Conservation (phyloP, 257 asterid genomes). For the Echites panduratus region DNA sequence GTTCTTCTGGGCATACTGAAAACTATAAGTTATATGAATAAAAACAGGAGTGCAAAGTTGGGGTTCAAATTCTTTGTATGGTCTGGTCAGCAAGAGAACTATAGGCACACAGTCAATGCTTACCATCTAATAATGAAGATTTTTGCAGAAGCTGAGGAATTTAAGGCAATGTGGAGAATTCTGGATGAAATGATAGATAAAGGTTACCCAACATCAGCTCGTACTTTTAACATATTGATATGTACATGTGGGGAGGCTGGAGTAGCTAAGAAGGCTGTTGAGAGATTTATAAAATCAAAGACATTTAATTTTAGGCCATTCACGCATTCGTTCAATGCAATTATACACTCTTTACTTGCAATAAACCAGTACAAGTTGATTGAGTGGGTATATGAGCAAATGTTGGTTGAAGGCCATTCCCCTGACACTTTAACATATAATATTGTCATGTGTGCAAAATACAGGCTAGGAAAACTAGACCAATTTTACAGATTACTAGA, state of each 20-base stretch:
- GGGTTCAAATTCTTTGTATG: slow-evolving; percentile 90
- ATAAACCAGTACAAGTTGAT: slow-evolving; percentile 64
- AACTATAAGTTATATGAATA: slow-evolving; percentile 44
- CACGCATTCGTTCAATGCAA: slow-evolving; percentile 73
- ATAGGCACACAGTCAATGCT: slow-evolving; percentile 50
- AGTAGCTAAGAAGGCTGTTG: slow-evolving; percentile 74
- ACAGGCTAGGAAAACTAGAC: slow-evolving; percentile 72
- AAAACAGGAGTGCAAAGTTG: slow-evolving; percentile 67
- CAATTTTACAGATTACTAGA: slow-evolving; percentile 72
- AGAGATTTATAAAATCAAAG: slow-evolving; percentile 79
- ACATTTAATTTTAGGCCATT: slow-evolving; percentile 78
- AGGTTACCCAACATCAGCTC: slow-evolving; percentile 77
- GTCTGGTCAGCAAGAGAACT: slow-evolving; percentile 76
- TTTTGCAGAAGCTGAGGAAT: slow-evolving; percentile 74
- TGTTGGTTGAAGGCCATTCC: slow-evolving; percentile 68
- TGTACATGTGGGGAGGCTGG: slow-evolving; percentile 94
- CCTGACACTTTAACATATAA: slow-evolving; percentile 88
- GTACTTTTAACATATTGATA: slow-evolving; percentile 80
- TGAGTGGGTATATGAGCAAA: slow-evolving; percentile 89
- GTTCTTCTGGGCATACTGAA: slow-evolving; percentile 70
- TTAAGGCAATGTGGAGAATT: slow-evolving; percentile 89
- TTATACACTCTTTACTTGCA: slow-evolving; percentile 62
- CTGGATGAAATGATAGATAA: slow-evolving; percentile 79
- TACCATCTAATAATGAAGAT: slow-evolving; percentile 80
- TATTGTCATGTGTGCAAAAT: slow-evolving; percentile 78